Conservation (phyloP, 1,284 basidiomycete genomes). For the Pyrrhoderma noxium region DNA sequence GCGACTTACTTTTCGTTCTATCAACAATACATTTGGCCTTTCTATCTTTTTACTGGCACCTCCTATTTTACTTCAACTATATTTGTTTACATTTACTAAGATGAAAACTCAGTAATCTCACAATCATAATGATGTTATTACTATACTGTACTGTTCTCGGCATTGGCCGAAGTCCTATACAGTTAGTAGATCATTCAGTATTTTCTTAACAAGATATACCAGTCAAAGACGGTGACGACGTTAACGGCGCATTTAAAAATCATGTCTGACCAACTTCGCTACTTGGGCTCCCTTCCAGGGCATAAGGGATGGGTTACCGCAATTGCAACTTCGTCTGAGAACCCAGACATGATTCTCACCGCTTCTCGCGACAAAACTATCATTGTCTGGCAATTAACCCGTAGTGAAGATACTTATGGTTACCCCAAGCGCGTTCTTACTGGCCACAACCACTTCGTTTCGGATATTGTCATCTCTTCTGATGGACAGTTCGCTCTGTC, state of each 20-base stretch:
- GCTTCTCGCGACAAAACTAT: constrained; percentile 99
- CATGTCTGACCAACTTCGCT: constrained; percentile 86
- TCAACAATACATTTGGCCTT: too few relatives aligned
- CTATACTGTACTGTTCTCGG: too few relatives aligned
- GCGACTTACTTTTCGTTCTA: too few relatives aligned
- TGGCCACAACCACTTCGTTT: constrained; percentile 99
- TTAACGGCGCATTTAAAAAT: constrained; percentile 21
- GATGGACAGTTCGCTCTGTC: constrained; percentile 99
- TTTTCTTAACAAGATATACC: too few relatives aligned
- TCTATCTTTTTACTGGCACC: too few relatives aligned
- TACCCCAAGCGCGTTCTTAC: constrained; percentile 96
- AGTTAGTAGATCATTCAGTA: too few relatives aligned
- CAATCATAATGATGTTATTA: too few relatives aligned
- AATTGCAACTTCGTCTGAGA: constrained; percentile 94
- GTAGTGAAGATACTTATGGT: constrained; percentile 82
- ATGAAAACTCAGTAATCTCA: too few relatives aligned
- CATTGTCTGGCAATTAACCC: constrained; percentile 98
- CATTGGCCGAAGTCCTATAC: too few relatives aligned
- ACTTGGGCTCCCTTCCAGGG: constrained; percentile 88
- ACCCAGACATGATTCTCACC: constrained; percentile 94
- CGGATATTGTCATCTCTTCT: constrained; percentile 97
- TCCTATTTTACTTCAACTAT: too few relatives aligned
- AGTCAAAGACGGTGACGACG: too few relatives aligned
- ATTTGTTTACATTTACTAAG: too few relatives aligned
- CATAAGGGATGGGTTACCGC: constrained; percentile 97